Conservation (phyloP, 805 yeast species). For the Wickerhamomyces chaumierensis region DNA sequence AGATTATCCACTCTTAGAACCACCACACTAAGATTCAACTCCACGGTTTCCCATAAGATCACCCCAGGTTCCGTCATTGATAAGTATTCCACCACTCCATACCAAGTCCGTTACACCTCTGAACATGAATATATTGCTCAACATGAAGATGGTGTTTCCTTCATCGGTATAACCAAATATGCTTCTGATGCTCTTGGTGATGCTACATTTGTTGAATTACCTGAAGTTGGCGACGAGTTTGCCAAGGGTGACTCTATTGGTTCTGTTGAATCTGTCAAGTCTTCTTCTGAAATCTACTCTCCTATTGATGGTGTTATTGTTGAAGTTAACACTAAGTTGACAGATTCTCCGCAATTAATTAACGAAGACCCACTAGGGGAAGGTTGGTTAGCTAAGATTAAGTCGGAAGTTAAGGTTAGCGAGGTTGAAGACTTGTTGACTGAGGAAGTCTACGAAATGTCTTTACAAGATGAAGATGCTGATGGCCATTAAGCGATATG, state of each 20-base stretch:
- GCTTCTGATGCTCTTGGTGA: constrained; percentile 97
- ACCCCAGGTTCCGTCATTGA: constrained; percentile 13
- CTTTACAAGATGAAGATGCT: constrained; percentile 12
- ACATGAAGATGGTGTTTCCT: constrained; percentile 73
- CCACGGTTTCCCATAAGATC: constrained; percentile 13
- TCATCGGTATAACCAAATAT: constrained; percentile 87
- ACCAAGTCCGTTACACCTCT: constrained; percentile 52
- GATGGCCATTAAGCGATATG: not conserved
- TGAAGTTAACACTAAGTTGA: constrained; percentile 59
- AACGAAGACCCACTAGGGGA: constrained; percentile 87
- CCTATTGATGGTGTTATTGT: constrained; percentile 73
- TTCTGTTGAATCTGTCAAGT: constrained; percentile 88
- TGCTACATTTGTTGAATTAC: constrained; percentile 87
- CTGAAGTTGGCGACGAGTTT: constrained; percentile 53
- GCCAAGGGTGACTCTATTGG: constrained; percentile 78
- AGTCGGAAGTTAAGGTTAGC: constrained; percentile 34
- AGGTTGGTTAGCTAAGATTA: constrained; percentile 84
- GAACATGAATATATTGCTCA: constrained; percentile 95
- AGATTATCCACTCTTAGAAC: constrained; percentile 10
- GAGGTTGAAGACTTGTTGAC: constrained; percentile 48
- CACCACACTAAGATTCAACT: constrained; percentile 14
- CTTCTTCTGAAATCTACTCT: constrained; percentile 85
- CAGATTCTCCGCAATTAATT: constrained; percentile 63
- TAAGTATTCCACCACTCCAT: constrained; percentile 14
- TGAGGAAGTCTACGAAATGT: constrained; percentile 31